phyloP scores from a whole-genome alignment of 129 eudicot genomes.

The Flaveria linearis region DNA sequence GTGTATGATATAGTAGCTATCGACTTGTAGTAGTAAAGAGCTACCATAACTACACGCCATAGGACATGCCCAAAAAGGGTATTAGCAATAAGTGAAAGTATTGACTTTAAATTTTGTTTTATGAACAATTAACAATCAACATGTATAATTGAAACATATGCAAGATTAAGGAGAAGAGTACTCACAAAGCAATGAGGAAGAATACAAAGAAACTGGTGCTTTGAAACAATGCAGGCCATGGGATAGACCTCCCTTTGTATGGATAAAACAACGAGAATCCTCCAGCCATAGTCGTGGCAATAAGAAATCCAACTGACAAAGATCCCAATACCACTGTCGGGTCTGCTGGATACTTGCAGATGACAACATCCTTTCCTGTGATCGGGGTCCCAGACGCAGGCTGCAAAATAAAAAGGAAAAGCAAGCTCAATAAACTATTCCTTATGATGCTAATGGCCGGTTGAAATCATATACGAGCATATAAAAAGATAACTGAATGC shows the following conservation, averaged over 20 bases:
- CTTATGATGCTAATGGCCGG: not conserved
- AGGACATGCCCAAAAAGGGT: not conserved
- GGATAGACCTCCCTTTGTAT: constrained; percentile 77
- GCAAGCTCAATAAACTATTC: not conserved
- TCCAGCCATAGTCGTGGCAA: constrained; percentile 56
- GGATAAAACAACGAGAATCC: constrained; percentile 72
- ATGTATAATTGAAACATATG: not conserved
- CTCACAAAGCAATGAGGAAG: constrained; percentile 81
- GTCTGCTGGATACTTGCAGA: constrained; percentile 90
- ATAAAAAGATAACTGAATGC: constrained; percentile 3
- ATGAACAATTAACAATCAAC: not conserved
- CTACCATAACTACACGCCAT: too few relatives aligned
- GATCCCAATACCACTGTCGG: constrained; percentile 81
- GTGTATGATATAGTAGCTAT: not conserved
- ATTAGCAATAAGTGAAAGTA: not conserved
- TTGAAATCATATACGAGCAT: not conserved
- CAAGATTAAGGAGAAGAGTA: constrained; percentile 18
- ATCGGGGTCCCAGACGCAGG: constrained; percentile 79
- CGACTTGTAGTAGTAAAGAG: too few relatives aligned
- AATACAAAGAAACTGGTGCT: constrained; percentile 72
- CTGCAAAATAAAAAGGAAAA: constrained; percentile 38
- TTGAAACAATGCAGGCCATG: constrained; percentile 69
- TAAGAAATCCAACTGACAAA: constrained; percentile 67
- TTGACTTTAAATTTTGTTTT: not conserved
- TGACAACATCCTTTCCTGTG: constrained; percentile 68